Evolutionary conservation across 345 rosid species (phyloP).

Genomic region (Mangifera indica): DNA sequence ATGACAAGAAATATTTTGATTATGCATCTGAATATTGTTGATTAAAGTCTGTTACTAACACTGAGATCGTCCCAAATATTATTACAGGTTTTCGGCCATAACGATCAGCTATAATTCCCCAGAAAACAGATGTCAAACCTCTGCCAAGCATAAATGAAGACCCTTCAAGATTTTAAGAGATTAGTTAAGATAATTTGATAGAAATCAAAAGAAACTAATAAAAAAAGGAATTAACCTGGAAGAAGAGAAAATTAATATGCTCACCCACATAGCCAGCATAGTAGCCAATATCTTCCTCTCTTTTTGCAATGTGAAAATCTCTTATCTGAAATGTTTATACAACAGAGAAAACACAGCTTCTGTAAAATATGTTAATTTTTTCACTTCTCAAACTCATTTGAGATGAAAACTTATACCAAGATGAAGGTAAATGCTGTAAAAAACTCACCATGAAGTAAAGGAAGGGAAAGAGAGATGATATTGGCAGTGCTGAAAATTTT

Average conservation of each 20-base stretch:
- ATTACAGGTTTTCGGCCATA: constrained; percentile 90
- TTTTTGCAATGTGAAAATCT: constrained; percentile 70
- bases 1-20: too few relatives aligned
- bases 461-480: constrained; percentile 82
- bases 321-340: constrained; percentile 45
- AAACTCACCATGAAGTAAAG: constrained; percentile 84
- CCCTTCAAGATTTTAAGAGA: constrained; percentile 41
- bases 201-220: too few relatives aligned
- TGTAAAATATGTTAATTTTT: too few relatives aligned
- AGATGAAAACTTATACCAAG: neutral
- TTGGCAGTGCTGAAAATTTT: constrained; percentile 70
- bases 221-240: neutral
- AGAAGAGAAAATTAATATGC: constrained; percentile 16
- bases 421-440: neutral
- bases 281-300: constrained; percentile 82
- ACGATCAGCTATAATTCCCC: constrained; percentile 88
- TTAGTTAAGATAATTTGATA: constrained; percentile 14
- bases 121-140: constrained; percentile 73
- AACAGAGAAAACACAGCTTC: neutral
- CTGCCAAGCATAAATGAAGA: constrained; percentile 84
- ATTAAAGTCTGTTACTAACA: constrained; percentile 48
- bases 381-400: too few relatives aligned
- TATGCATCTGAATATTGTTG: too few relatives aligned
- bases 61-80: constrained; percentile 57
- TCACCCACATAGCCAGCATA: constrained; percentile 89